phyloP scores from a whole-genome alignment of 371 early-diverging fungal genomes.

The Lichtheimia ornata region DNA sequence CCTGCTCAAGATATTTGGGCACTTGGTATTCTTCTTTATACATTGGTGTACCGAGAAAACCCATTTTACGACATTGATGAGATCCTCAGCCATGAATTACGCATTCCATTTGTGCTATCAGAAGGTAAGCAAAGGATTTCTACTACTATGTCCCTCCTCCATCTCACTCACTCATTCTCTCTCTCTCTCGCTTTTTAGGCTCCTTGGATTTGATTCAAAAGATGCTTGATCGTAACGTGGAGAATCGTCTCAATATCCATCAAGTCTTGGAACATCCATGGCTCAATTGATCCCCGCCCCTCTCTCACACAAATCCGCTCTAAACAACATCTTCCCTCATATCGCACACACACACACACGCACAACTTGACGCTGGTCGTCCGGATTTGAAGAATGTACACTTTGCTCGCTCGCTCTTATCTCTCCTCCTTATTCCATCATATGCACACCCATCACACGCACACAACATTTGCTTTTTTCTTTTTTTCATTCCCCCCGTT shows the following conservation, averaged over 20 bases:
- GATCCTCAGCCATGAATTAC: slow-evolving; percentile 66
- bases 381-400: no score
- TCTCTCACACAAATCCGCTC: not conserved
- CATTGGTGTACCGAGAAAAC: slow-evolving; percentile 76
- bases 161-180: not conserved
- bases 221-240: slow-evolving; percentile 59
- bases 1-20: slow-evolving; percentile 87
- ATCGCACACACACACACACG: not conserved
- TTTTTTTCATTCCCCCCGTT: not conserved
- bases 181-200: slow-evolving; percentile 21
- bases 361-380: not conserved
- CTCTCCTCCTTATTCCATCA: not conserved
- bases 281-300: slow-evolving; percentile 27
- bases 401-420: not conserved
- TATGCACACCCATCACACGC: not conserved
- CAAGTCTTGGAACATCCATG: slow-evolving; percentile 59
- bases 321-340: not conserved
- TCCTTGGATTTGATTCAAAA: slow-evolving; percentile 55
- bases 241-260: slow-evolving; percentile 54
- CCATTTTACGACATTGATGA: slow-evolving; percentile 84
- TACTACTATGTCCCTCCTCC: no score
- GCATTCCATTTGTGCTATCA: slow-evolving; percentile 65
- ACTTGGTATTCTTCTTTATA: slow-evolving; percentile 79
- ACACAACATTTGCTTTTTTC: slow-evolving; percentile 1
- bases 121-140: no score